Evolutionary conservation across 352 stramenopile genomes (phyloP), one percentile per base, ranked within the genome.

Genomic region (Phytophthora litchii): DNA sequence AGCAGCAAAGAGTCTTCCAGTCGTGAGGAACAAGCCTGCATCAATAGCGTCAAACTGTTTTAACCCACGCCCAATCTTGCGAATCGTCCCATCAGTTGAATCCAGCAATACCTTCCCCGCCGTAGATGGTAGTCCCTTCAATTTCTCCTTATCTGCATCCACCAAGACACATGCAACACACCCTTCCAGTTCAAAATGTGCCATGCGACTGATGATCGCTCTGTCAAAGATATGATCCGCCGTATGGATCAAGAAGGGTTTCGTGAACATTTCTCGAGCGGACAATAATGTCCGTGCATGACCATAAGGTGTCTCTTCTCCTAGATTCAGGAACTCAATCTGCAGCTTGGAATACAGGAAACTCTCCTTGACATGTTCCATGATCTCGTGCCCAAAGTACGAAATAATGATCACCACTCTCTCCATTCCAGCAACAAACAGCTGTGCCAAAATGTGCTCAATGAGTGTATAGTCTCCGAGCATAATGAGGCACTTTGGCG

Each of bases 221-320:
- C 86, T 79, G 67, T 95, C 83, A 45, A 95, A 92, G 55, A 95
- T 82, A 61, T 92, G 86, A 54, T 95, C 83, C 3, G 86, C 80
- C 46, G 86, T 92, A 68, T 95, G 86, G 58, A 95, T 93, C 36
- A 95, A 61, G 57, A 95, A 95, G 6, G 80, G 82, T n/a, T 85
- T 80, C 1, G 69, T 62, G 54, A 94, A 94, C 76, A 92, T 87
- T 38, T 91, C 73, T 41, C 83, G 74, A 20, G 83, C 86, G 11
- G 86, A 87, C 17, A 94, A 64, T 34, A 94, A 44, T 44, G 86
- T 89, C 25, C 83, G 80, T 51, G 86, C 77, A 59, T 92, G 78
- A 29, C 81, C 80, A 50, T 91, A 89, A 13, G 72, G 71, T 48
- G 83, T 90, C 53, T 90, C 78, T 48, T 91, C 78, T 32, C 84